Evolutionary conservation across 345 rosid genomes (phyloP).

Genomic region (Crucihimalaya himalaica): DNA sequence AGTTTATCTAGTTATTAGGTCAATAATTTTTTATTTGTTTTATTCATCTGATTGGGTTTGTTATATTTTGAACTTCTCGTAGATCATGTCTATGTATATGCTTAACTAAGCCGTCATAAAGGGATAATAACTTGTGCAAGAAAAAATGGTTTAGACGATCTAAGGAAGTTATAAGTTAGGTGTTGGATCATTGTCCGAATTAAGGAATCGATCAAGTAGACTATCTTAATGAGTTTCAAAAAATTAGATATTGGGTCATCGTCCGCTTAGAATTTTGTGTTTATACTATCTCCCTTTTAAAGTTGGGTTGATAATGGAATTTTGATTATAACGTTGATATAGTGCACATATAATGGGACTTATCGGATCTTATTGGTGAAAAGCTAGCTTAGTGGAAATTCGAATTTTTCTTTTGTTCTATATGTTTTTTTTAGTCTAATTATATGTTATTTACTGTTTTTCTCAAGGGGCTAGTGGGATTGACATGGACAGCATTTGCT

Average conservation of each 20-base stretch:
- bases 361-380: conserved; percentile 19
- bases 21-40: neutral
- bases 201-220: conserved; percentile 3
- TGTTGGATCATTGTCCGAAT: conserved; percentile 8
- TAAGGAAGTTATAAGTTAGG: neutral
- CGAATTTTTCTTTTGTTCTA: neutral
- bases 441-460: neutral
- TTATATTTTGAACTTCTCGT: neutral
- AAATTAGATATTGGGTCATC: neutral
- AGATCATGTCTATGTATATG: neutral
- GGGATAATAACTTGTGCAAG: neutral
- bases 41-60: neutral
- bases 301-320: conserved; percentile 12
- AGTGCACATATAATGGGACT: conserved; percentile 33
- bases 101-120: neutral
- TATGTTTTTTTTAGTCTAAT: neutral
- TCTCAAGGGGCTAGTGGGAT: conserved; percentile 74
- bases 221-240: neutral
- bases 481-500: conserved; percentile 79
- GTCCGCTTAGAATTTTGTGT: neutral
- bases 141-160: neutral
- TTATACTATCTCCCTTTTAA: neutral
- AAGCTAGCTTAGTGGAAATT: conserved; percentile 29
- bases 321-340: conserved; percentile 18
- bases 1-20: neutral